phyloP scores from a whole-genome alignment of 108 stramenopile species.

The Pseudonitzschia delicatissima region DNA sequence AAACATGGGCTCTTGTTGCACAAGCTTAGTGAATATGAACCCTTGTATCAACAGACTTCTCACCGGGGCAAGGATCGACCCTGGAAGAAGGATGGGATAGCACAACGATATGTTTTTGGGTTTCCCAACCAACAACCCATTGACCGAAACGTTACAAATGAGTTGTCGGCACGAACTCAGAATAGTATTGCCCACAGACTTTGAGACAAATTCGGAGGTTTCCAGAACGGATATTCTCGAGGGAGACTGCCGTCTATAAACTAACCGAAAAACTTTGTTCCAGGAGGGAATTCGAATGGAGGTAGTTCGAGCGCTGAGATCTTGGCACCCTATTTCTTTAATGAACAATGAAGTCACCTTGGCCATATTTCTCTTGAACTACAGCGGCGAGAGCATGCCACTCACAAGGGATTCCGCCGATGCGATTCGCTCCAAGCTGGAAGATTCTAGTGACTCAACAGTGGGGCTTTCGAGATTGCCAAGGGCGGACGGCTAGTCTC shows the following conservation, averaged over 20 bases:
- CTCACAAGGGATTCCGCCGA: slow-evolving; percentile 59
- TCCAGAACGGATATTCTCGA: slow-evolving; percentile 46
- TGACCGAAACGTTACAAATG: slow-evolving; percentile 49
- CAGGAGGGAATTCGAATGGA: slow-evolving; percentile 66
- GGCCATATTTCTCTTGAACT: slow-evolving; percentile 69
- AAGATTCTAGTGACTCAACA: slow-evolving; percentile 28
- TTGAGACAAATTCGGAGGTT: slow-evolving; percentile 16
- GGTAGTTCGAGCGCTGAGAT: slow-evolving; percentile 53
- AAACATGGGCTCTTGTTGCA: slow-evolving; percentile 58
- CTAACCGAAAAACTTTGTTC: slow-evolving; percentile 48
- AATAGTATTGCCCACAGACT: slow-evolving; percentile 44
- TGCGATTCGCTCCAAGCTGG: slow-evolving; percentile 48
- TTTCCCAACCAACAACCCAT: slow-evolving; percentile 33
- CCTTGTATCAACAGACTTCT: slow-evolving; percentile 55
- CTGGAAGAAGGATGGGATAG: slow-evolving; percentile 37
- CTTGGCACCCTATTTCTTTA: slow-evolving; percentile 15
- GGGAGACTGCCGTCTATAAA: slow-evolving; percentile 49
- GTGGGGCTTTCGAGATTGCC: slow-evolving; percentile 35
- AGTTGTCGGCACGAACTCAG: slow-evolving; percentile 82
- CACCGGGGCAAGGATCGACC: slow-evolving; percentile 77
- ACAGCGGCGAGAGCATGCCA: slow-evolving; percentile 56
- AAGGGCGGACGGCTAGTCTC: slow-evolving; percentile 68
- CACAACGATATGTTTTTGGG: slow-evolving; percentile 58
- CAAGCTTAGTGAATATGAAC: slow-evolving; percentile 44
- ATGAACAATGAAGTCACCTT: slow-evolving; percentile 21